phyloP scores from a whole-genome alignment of 139 green algal genomes.

The Trebouxia sp. region DNA sequence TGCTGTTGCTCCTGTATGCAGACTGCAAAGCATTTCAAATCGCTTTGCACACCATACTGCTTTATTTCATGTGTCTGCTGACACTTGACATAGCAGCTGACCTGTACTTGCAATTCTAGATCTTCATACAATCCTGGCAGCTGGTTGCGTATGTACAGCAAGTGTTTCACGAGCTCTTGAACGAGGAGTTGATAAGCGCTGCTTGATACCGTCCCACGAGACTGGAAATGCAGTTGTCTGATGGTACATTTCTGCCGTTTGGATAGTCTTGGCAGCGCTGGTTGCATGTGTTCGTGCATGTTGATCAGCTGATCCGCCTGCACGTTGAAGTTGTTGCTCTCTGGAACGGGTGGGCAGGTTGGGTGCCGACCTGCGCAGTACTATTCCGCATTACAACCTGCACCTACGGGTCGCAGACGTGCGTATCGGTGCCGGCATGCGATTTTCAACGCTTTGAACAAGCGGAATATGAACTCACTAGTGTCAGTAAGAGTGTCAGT shows the following conservation, averaged over 20 bases:
- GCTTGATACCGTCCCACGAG: neutral
- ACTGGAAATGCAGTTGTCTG: neutral
- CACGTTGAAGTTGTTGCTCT: too few species aligned
- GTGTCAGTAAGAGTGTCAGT: too few species aligned
- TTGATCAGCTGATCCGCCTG: neutral
- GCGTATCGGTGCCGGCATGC: too few species aligned
- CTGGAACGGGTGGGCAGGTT: too few species aligned
- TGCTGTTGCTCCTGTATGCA: neutral
- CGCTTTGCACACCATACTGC: too few species aligned
- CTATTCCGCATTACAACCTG: too few species aligned
- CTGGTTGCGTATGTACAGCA: slow-evolving; percentile 35
- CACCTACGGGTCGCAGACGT: too few species aligned
- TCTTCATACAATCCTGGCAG: slow-evolving; percentile 26
- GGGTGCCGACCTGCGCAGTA: too few species aligned
- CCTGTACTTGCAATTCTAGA: slow-evolving; percentile 19
- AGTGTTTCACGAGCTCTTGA: slow-evolving; percentile 28
- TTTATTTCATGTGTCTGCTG: neutral
- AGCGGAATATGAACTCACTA: neutral
- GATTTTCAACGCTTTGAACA: too few species aligned
- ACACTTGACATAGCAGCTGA: neutral
- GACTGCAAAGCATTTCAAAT: neutral
- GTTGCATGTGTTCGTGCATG: too few species aligned
- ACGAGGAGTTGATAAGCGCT: neutral
- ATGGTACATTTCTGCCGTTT: neutral
- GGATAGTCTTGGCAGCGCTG: neutral